Evolutionary conservation across 768 basidiomycete species (phyloP).

Genomic region (Dendrothele bispora): DNA sequence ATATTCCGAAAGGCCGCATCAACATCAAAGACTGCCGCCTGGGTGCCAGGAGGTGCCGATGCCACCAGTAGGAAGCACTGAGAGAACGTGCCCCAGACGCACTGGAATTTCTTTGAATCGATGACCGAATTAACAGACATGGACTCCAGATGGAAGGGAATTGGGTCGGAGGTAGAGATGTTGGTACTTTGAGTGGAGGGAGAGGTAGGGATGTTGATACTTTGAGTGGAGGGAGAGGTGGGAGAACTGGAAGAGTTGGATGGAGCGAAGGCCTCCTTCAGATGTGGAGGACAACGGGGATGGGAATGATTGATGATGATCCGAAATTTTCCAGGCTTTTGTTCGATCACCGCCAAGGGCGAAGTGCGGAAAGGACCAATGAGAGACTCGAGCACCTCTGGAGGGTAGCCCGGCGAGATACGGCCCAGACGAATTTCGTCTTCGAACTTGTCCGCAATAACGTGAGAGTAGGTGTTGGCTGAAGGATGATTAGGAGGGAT

Average conservation of each 20-base stretch:
- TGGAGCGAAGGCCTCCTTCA: slow-evolving; percentile 3
- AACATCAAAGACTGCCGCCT: slow-evolving; percentile 38
- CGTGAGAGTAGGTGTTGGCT: slow-evolving; percentile 3
- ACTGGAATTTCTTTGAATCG: slow-evolving; percentile 20
- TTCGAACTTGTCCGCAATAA: slow-evolving; percentile 13
- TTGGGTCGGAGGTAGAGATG: too few species aligned
- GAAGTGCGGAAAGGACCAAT: slow-evolving; percentile 26
- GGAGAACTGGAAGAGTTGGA: too few species aligned
- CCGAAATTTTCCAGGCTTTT: slow-evolving; percentile 17
- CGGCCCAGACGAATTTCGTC: slow-evolving; percentile 12
- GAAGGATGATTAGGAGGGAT: slow-evolving; percentile 17
- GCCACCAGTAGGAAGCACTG: slow-evolving; percentile 22
- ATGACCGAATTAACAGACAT: slow-evolving; percentile 27
- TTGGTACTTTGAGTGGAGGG: background rate
- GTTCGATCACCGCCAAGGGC: slow-evolving; percentile 24
- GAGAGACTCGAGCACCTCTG: slow-evolving; percentile 9
- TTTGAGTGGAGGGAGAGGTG: background rate
- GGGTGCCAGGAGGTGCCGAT: slow-evolving; percentile 28
- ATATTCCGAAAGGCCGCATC: slow-evolving; percentile 32
- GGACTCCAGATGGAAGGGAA: slow-evolving; percentile 8
- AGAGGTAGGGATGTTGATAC: too few species aligned
- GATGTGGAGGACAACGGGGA: too few species aligned
- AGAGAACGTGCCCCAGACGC: slow-evolving; percentile 32
- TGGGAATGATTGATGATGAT: slow-evolving; percentile 27
- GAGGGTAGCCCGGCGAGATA: slow-evolving; percentile 12